Evolutionary conservation across 805 yeast species (phyloP).

Genomic region (Pichia paraexigua): DNA sequence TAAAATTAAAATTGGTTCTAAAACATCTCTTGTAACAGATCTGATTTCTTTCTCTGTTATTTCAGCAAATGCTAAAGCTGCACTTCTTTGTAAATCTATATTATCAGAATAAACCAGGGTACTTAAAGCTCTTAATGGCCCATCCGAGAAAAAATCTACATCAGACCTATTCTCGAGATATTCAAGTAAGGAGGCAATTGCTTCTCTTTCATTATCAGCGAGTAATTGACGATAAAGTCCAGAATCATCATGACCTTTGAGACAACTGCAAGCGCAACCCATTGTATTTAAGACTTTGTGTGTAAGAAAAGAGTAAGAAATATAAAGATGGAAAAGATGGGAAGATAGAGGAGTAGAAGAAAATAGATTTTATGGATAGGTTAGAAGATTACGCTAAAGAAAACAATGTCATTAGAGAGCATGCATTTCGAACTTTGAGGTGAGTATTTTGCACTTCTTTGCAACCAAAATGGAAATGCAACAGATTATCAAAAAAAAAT

Average conservation of each 20-base stretch:
- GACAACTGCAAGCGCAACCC: slow-evolving; percentile 50
- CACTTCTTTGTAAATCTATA: slow-evolving; percentile 89
- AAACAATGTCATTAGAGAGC: not conserved
- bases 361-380: not conserved
- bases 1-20: slow-evolving; percentile 86
- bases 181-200: slow-evolving; percentile 82
- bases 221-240: slow-evolving; percentile 69
- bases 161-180: slow-evolving; percentile 83
- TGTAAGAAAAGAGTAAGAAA: not conserved
- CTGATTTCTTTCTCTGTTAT: slow-evolving; percentile 94
- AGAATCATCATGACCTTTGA: slow-evolving; percentile 36
- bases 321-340: not conserved
- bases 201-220: slow-evolving; percentile 95
- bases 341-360: not conserved
- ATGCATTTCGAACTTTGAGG: not conserved
- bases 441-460: not conserved
- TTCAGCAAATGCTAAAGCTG: slow-evolving; percentile 97
- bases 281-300: slow-evolving; percentile 19
- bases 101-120: slow-evolving; percentile 93
- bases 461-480: not conserved
- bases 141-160: slow-evolving; percentile 81
- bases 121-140: slow-evolving; percentile 81
- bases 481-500: not conserved
- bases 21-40: slow-evolving; percentile 81
- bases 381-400: not conserved